Conservation (phyloP, 805 yeast species). For the Groenewaldozyma salmanticensis region DNA sequence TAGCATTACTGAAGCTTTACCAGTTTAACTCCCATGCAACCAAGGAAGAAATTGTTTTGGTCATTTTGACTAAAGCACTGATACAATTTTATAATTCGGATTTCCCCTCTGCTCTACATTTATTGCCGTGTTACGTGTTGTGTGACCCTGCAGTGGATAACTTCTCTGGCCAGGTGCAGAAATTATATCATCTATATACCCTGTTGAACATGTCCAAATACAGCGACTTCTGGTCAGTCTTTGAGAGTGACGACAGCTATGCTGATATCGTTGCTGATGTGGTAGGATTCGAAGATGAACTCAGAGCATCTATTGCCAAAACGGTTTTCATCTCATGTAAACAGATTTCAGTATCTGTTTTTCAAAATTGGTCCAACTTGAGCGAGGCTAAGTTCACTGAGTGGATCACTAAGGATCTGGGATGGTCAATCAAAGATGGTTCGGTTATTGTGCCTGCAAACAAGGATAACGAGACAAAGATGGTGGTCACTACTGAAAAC, state of each 20-base stretch:
- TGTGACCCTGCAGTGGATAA: slow-evolving; percentile 18
- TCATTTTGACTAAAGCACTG: slow-evolving; percentile 34
- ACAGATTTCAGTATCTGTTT: slow-evolving; percentile 20
- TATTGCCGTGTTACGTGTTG: slow-evolving; percentile 34
- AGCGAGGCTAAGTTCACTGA: slow-evolving; percentile 18
- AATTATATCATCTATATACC: slow-evolving; percentile 22
- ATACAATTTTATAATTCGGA: slow-evolving; percentile 34
- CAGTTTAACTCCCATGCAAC: slow-evolving; percentile 29
- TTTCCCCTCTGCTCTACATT: slow-evolving; percentile 35
- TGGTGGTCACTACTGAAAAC: slow-evolving; percentile 20
- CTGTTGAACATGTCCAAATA: slow-evolving; percentile 24
- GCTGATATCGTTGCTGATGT: slow-evolving; percentile 29
- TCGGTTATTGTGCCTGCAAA: slow-evolving; percentile 19
- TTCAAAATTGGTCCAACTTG: slow-evolving; percentile 24
- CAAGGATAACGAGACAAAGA: slow-evolving; percentile 24
- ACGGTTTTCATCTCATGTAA: slow-evolving; percentile 23
- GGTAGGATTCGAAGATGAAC: slow-evolving; percentile 24
- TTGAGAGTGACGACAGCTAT: slow-evolving; percentile 22
- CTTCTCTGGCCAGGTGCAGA: slow-evolving; percentile 20
- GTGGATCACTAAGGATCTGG: slow-evolving; percentile 19
- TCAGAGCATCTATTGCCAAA: slow-evolving; percentile 24
- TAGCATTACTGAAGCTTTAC: slow-evolving; percentile 38
- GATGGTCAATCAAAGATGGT: slow-evolving; percentile 24
- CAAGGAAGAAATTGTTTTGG: slow-evolving; percentile 32
- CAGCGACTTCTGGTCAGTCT: slow-evolving; percentile 26